These are phyloP conservation scores for Candida maesae DNA, from an alignment of 805 yeast species.

Conservation along the genomic window DNA sequence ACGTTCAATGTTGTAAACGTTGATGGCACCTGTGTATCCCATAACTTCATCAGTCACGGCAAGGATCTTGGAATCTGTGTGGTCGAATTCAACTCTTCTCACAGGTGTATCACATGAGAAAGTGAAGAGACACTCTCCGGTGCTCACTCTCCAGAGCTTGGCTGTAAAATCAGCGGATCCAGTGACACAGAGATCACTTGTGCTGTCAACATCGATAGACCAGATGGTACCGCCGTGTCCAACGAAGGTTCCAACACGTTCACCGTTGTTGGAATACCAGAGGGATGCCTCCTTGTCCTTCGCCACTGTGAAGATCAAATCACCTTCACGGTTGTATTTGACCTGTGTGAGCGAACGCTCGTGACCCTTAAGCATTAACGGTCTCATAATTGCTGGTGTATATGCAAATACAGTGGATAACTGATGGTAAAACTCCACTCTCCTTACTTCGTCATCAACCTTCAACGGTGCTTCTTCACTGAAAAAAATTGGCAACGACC, in stretches of 20 bases:
- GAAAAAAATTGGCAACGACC: constrained; percentile 2
- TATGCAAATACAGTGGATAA: too few relatives aligned
- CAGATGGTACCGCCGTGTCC: constrained; percentile 94
- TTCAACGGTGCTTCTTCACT: neutral
- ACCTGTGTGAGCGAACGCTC: constrained; percentile 97
- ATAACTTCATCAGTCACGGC: constrained; percentile 87
- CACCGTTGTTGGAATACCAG: constrained; percentile 96
- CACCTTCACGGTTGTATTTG: constrained; percentile 94
- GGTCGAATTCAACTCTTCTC: constrained; percentile 82
- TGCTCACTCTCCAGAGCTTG: constrained; percentile 78
- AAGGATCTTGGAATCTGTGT: constrained; percentile 63
- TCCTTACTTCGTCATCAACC: too few relatives aligned
- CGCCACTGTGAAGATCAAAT: constrained; percentile 84
- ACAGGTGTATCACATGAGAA: constrained; percentile 84
- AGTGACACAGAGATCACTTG: constrained; percentile 69
- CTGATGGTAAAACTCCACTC: too few relatives aligned
- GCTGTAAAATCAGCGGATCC: constrained; percentile 89
- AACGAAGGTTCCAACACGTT: constrained; percentile 86
- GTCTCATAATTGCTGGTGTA: constrained; percentile 62
- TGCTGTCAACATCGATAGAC: constrained; percentile 82
- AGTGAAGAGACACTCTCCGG: constrained; percentile 70
- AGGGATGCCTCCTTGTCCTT: constrained; percentile 87
- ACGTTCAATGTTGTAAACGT: constrained; percentile 58
- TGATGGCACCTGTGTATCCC: constrained; percentile 79
- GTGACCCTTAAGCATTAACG: constrained; percentile 81